phyloP scores from a whole-genome alignment of 148 eudicot genomes.

The Fagopyrum tataricum region DNA sequence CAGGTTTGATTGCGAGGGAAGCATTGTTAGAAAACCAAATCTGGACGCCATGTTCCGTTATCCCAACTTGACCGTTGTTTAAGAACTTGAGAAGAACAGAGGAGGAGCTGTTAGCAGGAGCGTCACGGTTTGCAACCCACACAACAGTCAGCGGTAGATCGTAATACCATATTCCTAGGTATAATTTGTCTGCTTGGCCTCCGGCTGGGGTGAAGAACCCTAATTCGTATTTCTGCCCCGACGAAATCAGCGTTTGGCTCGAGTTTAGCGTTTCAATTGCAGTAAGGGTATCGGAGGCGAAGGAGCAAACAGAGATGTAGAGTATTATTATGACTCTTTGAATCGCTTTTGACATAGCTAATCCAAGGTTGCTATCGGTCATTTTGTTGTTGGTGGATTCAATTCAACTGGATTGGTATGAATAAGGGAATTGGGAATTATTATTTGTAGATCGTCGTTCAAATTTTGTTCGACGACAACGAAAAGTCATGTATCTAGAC shows the following conservation, averaged over 20 bases:
- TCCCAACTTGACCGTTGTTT: constrained; percentile 14
- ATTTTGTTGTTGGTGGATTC: too few relatives aligned
- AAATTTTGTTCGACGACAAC: too few relatives aligned
- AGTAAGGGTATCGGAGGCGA: not conserved
- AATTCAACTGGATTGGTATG: too few relatives aligned
- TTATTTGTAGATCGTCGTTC: too few relatives aligned
- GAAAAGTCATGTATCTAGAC: too few relatives aligned
- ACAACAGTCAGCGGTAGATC: constrained; percentile 12
- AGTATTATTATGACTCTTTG: not conserved
- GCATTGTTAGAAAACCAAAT: constrained; percentile 28
- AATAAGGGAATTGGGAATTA: too few relatives aligned
- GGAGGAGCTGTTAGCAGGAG: constrained; percentile 19
- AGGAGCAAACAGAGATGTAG: not conserved
- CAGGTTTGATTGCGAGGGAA: constrained; percentile 13
- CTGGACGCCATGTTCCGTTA: constrained; percentile 1
- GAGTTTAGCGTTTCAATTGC: not conserved
- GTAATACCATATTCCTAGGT: constrained; percentile 27
- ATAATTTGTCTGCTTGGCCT: not conserved
- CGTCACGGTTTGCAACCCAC: constrained; percentile 27
- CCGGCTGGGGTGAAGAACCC: constrained; percentile 28
- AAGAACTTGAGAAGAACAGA: constrained; percentile 16
- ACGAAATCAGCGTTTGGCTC: constrained; percentile 6
- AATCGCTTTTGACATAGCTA: too few relatives aligned
- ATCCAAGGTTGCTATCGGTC: too few relatives aligned
- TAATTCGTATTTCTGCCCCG: constrained; percentile 11